Evolutionary conservation across 345 rosid genomes (phyloP), one percentile per base, ranked within the genome.

Genomic region (Eucalyptus viminalis): DNA sequence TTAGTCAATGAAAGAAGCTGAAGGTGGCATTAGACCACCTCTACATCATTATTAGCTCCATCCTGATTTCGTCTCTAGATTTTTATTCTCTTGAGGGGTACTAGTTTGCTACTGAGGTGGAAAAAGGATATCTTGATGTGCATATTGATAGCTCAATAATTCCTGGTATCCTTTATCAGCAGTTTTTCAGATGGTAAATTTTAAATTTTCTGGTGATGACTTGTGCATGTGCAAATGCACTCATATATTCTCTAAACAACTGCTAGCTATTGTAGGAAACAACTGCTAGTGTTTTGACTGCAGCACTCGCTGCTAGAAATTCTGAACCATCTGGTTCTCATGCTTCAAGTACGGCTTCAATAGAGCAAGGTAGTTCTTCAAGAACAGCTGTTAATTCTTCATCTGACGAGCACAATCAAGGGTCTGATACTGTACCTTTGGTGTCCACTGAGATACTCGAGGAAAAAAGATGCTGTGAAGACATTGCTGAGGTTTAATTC

Each of bases 261-360:
- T 83, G 72, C 49, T 90, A 47, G 65, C 25, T 69, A 86, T 91
- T 92, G 88, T 91, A 97, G 99, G 98, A 95, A 94, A 96, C 97
- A 89, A 95, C 98, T 49, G 98, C 96, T 51, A 91, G 90, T 87
- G 93, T 97, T 89, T 88, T 97, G 89, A 92, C 95, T 86, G 97
- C 98, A 81, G 97, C 98, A 51, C 95, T 97, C 80, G 95, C 95
- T 88, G 93, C 95, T 43, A 94, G 92, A 89, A 93, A 94, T 92
- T 88, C 94, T 67, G 96, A 93, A 89, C 88, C 92, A 67, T 90
- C 96, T 86, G 58, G 90, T 87, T 90, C 96, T 89, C 92, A 88
- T 86, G 89, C 92, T 86, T 90, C 96, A 76, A 89, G 15, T 89
- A 86, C 72, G 88, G 90, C 90, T 88, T 86, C 90, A 29, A 89